Percentiles rank a stretch among this genome's conserved stretches.
Evolutionary conservation across 371 early-diverging fungal genomes (phyloP).

Genomic region (Mortierella sp.): DNA sequence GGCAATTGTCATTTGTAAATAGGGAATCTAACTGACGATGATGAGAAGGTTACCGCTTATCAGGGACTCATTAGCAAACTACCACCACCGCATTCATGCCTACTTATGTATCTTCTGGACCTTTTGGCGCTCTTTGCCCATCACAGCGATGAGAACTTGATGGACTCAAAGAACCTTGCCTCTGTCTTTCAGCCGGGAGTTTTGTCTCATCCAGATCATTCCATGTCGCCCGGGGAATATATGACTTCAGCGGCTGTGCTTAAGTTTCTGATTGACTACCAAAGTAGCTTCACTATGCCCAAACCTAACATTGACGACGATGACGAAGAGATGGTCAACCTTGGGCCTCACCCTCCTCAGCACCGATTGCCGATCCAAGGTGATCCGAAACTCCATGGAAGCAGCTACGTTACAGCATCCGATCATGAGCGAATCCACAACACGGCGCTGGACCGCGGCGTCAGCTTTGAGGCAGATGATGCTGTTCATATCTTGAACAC

Average conservation of each 20-base stretch:
- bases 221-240: constrained; percentile 68
- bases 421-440: constrained; percentile 43
- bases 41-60: constrained; percentile 64
- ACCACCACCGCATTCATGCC: constrained; percentile 66
- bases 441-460: constrained; percentile 10
- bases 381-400: constrained; percentile 12
- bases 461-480: constrained; percentile 37
- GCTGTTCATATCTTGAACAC: constrained; percentile 22
- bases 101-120: constrained; percentile 72
- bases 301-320: constrained; percentile 56
- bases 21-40: constrained; percentile 56
- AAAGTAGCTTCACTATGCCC: constrained; percentile 57
- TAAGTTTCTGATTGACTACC: constrained; percentile 68
- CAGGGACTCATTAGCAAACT: constrained; percentile 65
- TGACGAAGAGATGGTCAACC: constrained; percentile 42
- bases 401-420: constrained; percentile 37
- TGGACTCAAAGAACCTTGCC: constrained; percentile 70
- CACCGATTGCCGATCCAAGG: neutral
- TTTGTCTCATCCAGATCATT: constrained; percentile 68
- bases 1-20: constrained; percentile 20
- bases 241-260: constrained; percentile 69
- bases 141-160: constrained; percentile 64
- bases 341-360: constrained; percentile 30
- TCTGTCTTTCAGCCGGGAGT: constrained; percentile 75
- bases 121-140: constrained; percentile 66